These are phyloP conservation scores for Taphrina communis DNA, from an alignment of 1,139 yeast species.

Conservation along the genomic window DNA sequence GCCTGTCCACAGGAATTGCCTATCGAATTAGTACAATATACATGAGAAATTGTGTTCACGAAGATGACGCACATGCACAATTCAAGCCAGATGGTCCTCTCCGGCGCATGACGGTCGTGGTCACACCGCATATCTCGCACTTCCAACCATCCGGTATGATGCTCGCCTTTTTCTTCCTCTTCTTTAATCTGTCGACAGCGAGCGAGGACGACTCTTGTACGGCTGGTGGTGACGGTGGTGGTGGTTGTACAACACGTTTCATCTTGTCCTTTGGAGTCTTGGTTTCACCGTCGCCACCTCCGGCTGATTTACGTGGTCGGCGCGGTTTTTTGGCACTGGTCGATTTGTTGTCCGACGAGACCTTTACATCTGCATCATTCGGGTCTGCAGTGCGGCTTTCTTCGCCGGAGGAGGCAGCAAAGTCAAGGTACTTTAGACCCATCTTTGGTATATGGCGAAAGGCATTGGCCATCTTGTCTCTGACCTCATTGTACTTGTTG, in stretches of 20 bases:
- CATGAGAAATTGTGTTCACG: no score
- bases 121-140: slow-evolving; percentile 25
- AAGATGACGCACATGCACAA: slow-evolving; percentile 22
- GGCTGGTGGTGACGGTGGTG: not conserved
- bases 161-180: slow-evolving; percentile 23
- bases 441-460: slow-evolving; percentile 28
- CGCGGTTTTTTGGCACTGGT: not conserved
- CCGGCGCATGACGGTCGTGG: slow-evolving; percentile 25
- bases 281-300: not conserved
- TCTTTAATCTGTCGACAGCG: not conserved
- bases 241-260: not conserved
- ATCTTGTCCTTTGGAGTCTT: not conserved
- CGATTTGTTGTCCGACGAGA: not conserved
- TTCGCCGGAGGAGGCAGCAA: not conserved
- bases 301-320: not conserved
- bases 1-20: slow-evolving; percentile 29
- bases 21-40: not conserved
- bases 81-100: slow-evolving; percentile 29
- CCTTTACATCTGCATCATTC: not conserved
- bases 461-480: slow-evolving; percentile 33
- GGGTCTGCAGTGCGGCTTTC: not conserved
- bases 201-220: not conserved
- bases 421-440: slow-evolving; percentile 15
- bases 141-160: slow-evolving; percentile 29
- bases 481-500: slow-evolving; percentile 27